Percentiles rank a stretch among this genome's conserved stretches.
Evolutionary conservation across 768 basidiomycete genomes (phyloP).

Genomic region (Tylopilus rubrobrunneus): DNA sequence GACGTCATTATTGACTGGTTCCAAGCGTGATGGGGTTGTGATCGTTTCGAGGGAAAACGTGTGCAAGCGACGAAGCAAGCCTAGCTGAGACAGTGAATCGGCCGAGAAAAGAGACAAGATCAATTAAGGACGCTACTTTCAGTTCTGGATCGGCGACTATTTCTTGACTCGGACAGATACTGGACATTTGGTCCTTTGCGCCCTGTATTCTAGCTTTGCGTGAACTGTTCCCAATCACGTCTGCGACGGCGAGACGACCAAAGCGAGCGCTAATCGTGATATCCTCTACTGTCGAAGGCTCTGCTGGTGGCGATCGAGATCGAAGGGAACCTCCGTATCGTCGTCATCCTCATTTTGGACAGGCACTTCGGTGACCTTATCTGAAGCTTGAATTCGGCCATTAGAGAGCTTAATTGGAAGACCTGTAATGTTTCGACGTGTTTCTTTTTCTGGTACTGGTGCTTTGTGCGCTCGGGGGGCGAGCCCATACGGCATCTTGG

Average conservation of each 20-base stretch:
- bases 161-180: conserved; percentile 90
- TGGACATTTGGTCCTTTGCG: conserved; percentile 93
- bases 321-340: conserved; percentile 36
- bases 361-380: conserved; percentile 26
- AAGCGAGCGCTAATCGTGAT: conserved; percentile 82
- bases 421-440: conserved; percentile 51
- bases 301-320: conserved; percentile 25
- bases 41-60: conserved; percentile 83
- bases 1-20: conserved; percentile 73
- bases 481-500: conserved; percentile 74
- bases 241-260: conserved; percentile 76
- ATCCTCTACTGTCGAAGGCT: conserved; percentile 50
- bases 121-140: conserved; percentile 75
- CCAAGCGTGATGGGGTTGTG: conserved; percentile 60
- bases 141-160: conserved; percentile 89
- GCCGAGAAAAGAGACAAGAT: conserved; percentile 4
- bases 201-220: conserved; percentile 62
- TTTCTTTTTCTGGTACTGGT: conserved; percentile 44
- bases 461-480: conserved; percentile 49
- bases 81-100: conserved; percentile 52
- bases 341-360: conserved; percentile 24
- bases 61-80: conserved; percentile 82
- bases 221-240: conserved; percentile 64
- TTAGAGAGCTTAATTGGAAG: conserved; percentile 86
- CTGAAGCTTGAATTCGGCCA: conserved; percentile 68